phyloP scores from a whole-genome alignment of 371 early-diverging fungal species.

The Actinomucor elegans region DNA sequence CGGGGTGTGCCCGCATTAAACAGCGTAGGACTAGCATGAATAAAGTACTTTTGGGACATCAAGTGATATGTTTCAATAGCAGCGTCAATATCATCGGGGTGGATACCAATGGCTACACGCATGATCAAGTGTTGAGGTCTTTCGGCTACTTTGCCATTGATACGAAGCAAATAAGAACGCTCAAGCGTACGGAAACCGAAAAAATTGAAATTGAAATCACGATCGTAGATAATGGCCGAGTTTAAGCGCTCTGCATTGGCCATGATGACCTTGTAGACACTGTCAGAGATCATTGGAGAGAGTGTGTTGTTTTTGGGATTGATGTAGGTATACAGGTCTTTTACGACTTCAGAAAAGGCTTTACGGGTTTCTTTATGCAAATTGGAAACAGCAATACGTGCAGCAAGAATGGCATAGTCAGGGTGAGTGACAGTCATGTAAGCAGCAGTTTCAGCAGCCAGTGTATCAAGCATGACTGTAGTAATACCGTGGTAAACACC shows the following conservation, averaged over 20 bases:
- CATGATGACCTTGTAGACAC: constrained; percentile 71
- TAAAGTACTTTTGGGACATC: constrained; percentile 96
- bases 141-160: constrained; percentile 85
- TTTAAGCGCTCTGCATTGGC: constrained; percentile 84
- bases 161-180: constrained; percentile 91
- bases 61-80: constrained; percentile 97
- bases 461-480: constrained; percentile 94
- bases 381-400: constrained; percentile 96
- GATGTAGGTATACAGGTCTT: constrained; percentile 81
- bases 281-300: constrained; percentile 86
- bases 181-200: constrained; percentile 99
- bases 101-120: constrained; percentile 98
- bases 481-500: constrained; percentile 98
- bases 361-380: constrained; percentile 96
- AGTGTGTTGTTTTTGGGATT: constrained; percentile 87
- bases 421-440: constrained; percentile 98
- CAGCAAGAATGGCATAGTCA: constrained; percentile 96
- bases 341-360: constrained; percentile 87
- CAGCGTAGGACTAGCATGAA: constrained; percentile 98
- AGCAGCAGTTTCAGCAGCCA: constrained; percentile 97
- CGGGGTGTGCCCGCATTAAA: constrained; percentile 98
- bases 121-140: constrained; percentile 99
- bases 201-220: constrained; percentile 97
- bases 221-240: constrained; percentile 92
- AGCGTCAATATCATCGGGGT: constrained; percentile 89